These are phyloP conservation scores for Boechera divaricarpa DNA, from an alignment of 345 rosid species.

Conservation along the genomic window DNA sequence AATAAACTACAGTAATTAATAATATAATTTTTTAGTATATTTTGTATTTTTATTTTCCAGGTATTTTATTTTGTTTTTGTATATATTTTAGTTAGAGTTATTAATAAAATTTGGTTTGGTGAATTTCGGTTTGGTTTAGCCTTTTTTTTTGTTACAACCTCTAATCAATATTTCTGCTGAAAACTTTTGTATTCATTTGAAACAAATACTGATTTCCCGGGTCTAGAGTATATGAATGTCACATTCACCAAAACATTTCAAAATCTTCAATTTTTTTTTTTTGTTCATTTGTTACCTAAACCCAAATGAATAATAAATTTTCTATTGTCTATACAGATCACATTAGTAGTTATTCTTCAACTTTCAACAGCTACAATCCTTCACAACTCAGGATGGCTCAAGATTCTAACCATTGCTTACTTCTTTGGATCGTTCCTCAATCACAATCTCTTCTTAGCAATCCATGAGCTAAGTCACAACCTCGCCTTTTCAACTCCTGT, in stretches of 20 bases:
- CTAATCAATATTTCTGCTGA: no score
- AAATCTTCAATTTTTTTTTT: background rate
- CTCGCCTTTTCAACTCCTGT: conserved; percentile 82
- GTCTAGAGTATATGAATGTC: background rate
- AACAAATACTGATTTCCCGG: background rate
- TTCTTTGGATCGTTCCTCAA: conserved; percentile 89
- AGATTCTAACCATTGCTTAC: conserved; percentile 67
- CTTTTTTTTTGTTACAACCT: background rate
- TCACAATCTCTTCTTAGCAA: conserved; percentile 91
- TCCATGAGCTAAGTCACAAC: conserved; percentile 92
- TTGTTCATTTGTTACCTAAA: background rate
- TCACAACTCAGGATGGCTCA: conserved; percentile 66
- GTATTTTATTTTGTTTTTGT: background rate
- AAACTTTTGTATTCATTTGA: background rate
- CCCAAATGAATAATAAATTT: background rate
- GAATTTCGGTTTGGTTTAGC: background rate
- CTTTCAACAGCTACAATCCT: conserved; percentile 71
- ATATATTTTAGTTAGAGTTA: background rate
- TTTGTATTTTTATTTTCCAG: no score
- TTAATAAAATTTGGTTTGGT: no score
- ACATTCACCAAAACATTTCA: background rate
- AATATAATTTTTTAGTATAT: background rate
- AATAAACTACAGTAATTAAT: background rate
- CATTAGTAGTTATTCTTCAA: conserved; percentile 72
- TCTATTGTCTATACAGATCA: conserved; percentile 50